Evolutionary conservation across 148 eudicot genomes (phyloP).

Genomic region (Limonium bicolor): DNA sequence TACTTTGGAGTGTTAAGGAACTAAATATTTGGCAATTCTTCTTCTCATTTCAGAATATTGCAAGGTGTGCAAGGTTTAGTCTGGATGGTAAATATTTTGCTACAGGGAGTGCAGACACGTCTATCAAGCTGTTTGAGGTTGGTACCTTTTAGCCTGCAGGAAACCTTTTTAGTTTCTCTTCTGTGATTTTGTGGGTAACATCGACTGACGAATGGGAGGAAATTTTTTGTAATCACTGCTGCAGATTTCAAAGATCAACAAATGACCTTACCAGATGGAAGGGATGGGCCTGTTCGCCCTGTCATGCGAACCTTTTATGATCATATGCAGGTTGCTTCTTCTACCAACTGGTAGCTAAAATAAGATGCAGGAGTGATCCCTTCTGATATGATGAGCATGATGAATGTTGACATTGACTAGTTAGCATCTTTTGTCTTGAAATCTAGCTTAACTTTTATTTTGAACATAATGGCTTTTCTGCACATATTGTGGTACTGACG

Average conservation of each 20-base stretch:
- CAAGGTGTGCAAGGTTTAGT: constrained; percentile 82
- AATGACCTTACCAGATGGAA: constrained; percentile 61
- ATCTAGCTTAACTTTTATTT: no score
- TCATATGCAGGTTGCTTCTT: constrained; percentile 76
- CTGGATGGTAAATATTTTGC: constrained; percentile 84
- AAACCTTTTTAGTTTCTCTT: no score
- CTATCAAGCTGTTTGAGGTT: constrained; percentile 88
- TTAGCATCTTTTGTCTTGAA: no score
- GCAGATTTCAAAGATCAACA: constrained; percentile 73
- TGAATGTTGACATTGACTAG: no score
- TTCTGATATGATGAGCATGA: no score
- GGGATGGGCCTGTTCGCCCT: constrained; percentile 66
- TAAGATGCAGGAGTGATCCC: no score
- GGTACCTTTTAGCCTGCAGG: not conserved
- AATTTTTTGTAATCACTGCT: not conserved
- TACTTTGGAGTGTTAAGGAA: no score
- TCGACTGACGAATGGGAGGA: not conserved
- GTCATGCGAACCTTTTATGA: constrained; percentile 74
- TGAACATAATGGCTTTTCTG: no score
- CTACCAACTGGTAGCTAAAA: no score
- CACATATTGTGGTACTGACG: no score
- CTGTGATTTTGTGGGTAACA: not conserved
- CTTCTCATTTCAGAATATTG: constrained; percentile 36
- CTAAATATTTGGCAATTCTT: not conserved
- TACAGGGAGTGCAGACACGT: constrained; percentile 82